Percentiles rank a stretch among this genome's conserved stretches.
phyloP scores from a whole-genome alignment of 2,329 filamentous ascomycete species.

The Cordyceps cicadae region DNA sequence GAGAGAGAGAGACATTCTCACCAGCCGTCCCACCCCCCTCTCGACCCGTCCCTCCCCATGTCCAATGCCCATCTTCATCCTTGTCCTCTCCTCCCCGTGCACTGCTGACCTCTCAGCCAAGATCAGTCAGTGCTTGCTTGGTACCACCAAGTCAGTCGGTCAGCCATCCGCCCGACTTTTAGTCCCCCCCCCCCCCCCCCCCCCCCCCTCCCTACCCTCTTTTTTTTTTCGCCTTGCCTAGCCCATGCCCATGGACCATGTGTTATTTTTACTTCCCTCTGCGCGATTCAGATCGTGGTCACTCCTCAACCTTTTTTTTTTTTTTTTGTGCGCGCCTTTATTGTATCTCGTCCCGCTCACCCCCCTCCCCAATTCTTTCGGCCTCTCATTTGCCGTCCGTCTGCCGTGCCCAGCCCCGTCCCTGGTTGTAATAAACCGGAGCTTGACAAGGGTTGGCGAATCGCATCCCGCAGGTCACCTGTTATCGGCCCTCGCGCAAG shows the following conservation, averaged over 20 bases:
- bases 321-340: background rate
- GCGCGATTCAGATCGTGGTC: background rate
- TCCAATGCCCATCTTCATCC: background rate
- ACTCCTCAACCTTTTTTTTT: background rate
- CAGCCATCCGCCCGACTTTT: background rate
- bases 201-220: background rate
- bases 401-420: background rate
- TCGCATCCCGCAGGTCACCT: background rate
- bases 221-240: background rate
- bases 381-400: background rate
- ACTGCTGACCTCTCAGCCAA: background rate
- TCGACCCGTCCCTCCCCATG: background rate
- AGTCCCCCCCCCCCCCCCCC: background rate
- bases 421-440: background rate
- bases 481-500: background rate
- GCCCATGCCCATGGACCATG: background rate
- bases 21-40: background rate
- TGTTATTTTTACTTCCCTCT: background rate
- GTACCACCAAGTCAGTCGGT: background rate
- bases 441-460: constrained; percentile 1
- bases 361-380: background rate
- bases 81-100: background rate
- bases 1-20: constrained; percentile 1
- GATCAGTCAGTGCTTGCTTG: background rate
- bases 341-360: background rate